These are phyloP conservation scores for Sinapis alba DNA, from an alignment of 441 rosid genomes.

Conservation along the genomic window DNA sequence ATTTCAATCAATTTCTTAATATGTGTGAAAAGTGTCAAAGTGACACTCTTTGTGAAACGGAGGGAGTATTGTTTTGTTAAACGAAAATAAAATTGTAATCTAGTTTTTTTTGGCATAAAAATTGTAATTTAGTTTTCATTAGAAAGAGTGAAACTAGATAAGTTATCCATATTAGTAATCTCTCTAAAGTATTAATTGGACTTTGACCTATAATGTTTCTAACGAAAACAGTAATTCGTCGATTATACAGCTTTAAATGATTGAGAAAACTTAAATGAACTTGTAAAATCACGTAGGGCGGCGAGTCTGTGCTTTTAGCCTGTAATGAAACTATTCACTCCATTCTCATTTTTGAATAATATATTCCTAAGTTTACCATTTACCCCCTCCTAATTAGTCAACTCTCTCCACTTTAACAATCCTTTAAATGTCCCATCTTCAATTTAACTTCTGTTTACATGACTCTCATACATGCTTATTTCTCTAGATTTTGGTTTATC, in stretches of 20 bases:
- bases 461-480: conserved; percentile 6
- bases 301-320: conserved; percentile 39
- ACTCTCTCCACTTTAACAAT: conserved; percentile 27
- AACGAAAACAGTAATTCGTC: not conserved
- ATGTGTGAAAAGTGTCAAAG: no score
- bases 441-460: not conserved
- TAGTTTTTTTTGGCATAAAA: no score
- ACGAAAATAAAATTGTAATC: no score
- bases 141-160: no score
- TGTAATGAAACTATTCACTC: conserved; percentile 30
- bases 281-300: conserved; percentile 28
- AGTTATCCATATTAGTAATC: no score
- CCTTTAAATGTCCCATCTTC: conserved; percentile 25
- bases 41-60: no score
- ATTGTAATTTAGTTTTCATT: no score
- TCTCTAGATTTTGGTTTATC: conserved; percentile 10
- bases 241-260: conserved; percentile 20
- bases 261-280: conserved; percentile 10
- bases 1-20: no score
- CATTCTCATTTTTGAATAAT: conserved; percentile 13
- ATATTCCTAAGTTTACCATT: conserved; percentile 2
- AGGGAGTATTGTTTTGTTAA: not conserved
- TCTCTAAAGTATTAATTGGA: no score
- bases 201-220: not conserved
- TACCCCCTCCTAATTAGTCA: conserved; percentile 32